A percentile compares a stretch with the other conserved stretches of the same genome.
Evolutionary conservation across 164 flowering plant species (phyloP).

Genomic region (Echeveria elegans): DNA sequence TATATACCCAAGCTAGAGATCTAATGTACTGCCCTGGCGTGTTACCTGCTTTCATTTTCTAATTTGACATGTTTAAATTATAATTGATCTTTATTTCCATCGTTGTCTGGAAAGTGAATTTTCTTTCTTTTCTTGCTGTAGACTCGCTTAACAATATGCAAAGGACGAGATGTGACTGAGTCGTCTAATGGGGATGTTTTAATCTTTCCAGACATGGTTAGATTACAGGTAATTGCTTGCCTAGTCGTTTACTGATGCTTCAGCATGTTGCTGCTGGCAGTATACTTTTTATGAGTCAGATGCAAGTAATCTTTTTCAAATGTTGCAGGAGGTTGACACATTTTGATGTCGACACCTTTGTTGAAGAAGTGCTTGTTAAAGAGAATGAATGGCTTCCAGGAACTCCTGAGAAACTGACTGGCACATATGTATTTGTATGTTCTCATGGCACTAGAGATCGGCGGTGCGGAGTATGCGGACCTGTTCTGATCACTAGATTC

Average conservation of each 20-base stretch:
- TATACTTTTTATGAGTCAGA: too few species aligned
- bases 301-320: constrained; percentile 9
- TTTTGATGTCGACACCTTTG: constrained; percentile 94
- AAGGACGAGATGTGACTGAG: constrained; percentile 94
- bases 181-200: constrained; percentile 95
- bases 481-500: constrained; percentile 59
- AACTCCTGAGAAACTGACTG: constrained; percentile 60
- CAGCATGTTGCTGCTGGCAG: too few species aligned
- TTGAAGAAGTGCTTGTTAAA: constrained; percentile 92
- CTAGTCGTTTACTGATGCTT: neutral
- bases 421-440: constrained; percentile 78
- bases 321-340: constrained; percentile 89
- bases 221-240: constrained; percentile 84
- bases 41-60: neutral
- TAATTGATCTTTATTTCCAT: too few species aligned
- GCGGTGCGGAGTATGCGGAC: constrained; percentile 95
- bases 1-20: neutral
- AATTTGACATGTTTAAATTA: neutral
- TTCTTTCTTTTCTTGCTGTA: constrained; percentile 11
- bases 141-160: constrained; percentile 93
- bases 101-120: neutral
- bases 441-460: constrained; percentile 85
- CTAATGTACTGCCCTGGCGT: neutral
- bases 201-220: constrained; percentile 92
- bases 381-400: constrained; percentile 88